Evolutionary conservation across 108 stramenopile species (phyloP), one percentile per base, ranked within the genome.

Genomic region (Skeletonema marinoi): DNA sequence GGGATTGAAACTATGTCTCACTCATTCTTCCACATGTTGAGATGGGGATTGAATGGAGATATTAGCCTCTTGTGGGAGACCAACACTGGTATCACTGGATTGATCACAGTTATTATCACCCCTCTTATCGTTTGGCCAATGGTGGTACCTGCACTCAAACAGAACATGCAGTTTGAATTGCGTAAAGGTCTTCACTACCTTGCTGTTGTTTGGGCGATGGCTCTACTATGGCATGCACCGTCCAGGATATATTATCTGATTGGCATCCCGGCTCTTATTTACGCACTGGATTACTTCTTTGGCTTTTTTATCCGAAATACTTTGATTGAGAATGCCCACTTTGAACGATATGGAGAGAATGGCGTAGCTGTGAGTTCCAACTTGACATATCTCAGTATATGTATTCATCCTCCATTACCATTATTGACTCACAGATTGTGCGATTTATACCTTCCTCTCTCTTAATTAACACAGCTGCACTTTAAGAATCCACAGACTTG

Each of bases 141-240:
- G 75, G 36, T 36, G 13, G 59, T 75, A 17, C 75, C 75, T 2
- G 58, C 25, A 30, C 68, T 75, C 38, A 75, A 70, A 39, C 56
- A 69, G 25, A 54, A 59, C 0, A 17, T 75, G 12, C 33, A 32
- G 14, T 75, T 70, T 60, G 75, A 75, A 60, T 32, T 50, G 75
- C 75, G 75, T 17, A 75, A 75, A 58, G 10, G 35, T 13, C 58
- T 75, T 32, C 75, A 75, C 68, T 70, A 70, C 13, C 68, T 75
- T 11, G 69, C 68, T 29, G 17, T 69, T 8, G 30, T 75, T 13
- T 75, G 75, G 75, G 75, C 58, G 5, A 29, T 60, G 1, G 68
- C 75, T 38, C 25, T 75, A 29, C 6, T 75, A 6, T 75, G 11
- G 6, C 75, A 75, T 60, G 75, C 75, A 17, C 75, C 75, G 32